Percentiles rank a stretch among this genome's conserved stretches.
Evolutionary conservation across 1,284 basidiomycete species (phyloP).

Genomic region (Cutaneotrichosporon dermatis): DNA sequence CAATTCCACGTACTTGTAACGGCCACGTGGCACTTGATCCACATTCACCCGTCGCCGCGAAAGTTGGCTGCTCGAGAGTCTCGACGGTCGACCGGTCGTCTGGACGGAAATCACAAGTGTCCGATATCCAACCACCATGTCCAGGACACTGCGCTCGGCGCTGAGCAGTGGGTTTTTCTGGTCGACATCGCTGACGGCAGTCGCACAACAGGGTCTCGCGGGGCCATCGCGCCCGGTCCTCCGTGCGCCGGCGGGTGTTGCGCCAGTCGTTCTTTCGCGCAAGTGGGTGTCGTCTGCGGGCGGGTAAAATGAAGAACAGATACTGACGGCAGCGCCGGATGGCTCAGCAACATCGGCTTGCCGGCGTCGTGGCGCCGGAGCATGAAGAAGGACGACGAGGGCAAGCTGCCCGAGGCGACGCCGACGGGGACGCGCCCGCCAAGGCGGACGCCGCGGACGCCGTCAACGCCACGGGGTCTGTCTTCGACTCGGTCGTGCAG

Average conservation of each 20-base stretch:
- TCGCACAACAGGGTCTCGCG: conserved; percentile 13
- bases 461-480: not conserved
- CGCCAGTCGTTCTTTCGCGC: not conserved
- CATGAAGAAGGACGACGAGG: conserved; percentile 10
- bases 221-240: conserved; percentile 18
- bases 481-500: conserved; percentile 12
- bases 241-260: not conserved
- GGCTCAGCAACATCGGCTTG: conserved; percentile 8
- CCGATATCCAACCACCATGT: conserved; percentile 8
- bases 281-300: not conserved
- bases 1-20: too few species aligned
- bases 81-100: too few species aligned
- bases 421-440: not conserved
- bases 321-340: not conserved
- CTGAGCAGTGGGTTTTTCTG: conserved; percentile 7
- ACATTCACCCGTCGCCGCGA: too few species aligned
- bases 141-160: conserved; percentile 22
- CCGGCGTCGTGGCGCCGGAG: conserved; percentile 14
- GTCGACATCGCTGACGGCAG: conserved; percentile 6
- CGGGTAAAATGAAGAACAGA: too few species aligned
- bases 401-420: not conserved
- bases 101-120: too few species aligned
- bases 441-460: not conserved
- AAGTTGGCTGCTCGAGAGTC: too few species aligned
- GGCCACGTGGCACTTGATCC: too few species aligned